Evolutionary conservation across 1,284 basidiomycete genomes (phyloP), one percentile per base, ranked within the genome.

Genomic region (Inonotus hispidus): DNA sequence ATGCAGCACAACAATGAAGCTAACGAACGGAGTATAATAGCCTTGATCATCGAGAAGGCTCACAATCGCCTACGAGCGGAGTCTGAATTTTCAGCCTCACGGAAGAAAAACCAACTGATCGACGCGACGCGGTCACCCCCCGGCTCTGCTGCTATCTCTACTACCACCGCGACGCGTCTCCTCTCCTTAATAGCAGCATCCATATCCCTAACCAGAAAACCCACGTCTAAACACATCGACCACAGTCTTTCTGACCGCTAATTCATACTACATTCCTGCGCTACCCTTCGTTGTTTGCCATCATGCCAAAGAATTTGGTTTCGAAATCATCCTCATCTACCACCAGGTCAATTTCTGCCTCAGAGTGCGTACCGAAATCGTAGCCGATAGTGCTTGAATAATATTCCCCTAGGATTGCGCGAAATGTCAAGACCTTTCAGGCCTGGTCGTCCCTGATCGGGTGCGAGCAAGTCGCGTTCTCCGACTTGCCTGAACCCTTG

Each of bases 371-470:
- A 37, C 61, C 57, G 13, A 39, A 43, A 70, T 14, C 70, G 71
- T 10, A 7, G 1, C 13, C 3, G 7, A 16, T 32, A 10, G 32
- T 69, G 63, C 66, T 66, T 47, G 76, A 58, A 65, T 78, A 16
- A 55, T 29, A 21, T 46, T 53, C n/a, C 53, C 23, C 19, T 35
- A 74, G 73, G 56, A 72, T 75, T 46, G 72, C 74, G 1, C 68
- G 68, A 21, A 71, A 72, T 60, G 58, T 67, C 2, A 66, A 66
- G 25, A 58, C 65, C 19, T 75, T 74, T 50, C 72, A 72, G 53
- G 68, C 64, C 0, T 75, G 74, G 74, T 65, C 69, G 3, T 61
- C 66, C 1, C 66, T 67, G 56, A 73, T 74, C 25, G 62, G 68
- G 5, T 71, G 70, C 41, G 68, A 71, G 27, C 67, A 71, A 39